phyloP scores from a whole-genome alignment of 164 flowering plant species.

The Liquidambar formosana region DNA sequence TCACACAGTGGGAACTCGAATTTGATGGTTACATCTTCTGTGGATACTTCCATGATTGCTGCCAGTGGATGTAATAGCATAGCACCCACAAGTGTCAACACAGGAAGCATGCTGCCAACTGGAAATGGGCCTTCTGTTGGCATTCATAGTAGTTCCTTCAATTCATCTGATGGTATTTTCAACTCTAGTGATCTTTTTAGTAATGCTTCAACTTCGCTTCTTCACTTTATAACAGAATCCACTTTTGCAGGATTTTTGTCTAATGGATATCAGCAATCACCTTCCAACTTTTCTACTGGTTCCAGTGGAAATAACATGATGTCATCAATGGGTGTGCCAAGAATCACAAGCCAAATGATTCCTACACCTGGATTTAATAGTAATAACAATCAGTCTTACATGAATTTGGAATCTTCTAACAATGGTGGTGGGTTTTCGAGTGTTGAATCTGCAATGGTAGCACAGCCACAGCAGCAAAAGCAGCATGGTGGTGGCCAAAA shows the following conservation, averaged over 20 bases:
- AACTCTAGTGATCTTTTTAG: not conserved
- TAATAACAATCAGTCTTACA: slow-evolving; percentile 41
- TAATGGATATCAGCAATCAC: slow-evolving; percentile 78
- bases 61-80: slow-evolving; percentile 32
- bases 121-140: slow-evolving; percentile 41
- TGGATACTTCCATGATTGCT: slow-evolving; percentile 48
- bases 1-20: slow-evolving; percentile 57
- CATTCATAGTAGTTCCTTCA: slow-evolving; percentile 51
- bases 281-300: slow-evolving; percentile 43
- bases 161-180: slow-evolving; percentile 58
- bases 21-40: slow-evolving; percentile 50
- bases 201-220: not conserved
- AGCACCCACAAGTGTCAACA: slow-evolving; percentile 42
- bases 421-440: slow-evolving; percentile 56
- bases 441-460: slow-evolving; percentile 55
- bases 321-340: slow-evolving; percentile 55
- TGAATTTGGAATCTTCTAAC: slow-evolving; percentile 57
- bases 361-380: slow-evolving; percentile 88
- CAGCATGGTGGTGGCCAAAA: slow-evolving; percentile 68
- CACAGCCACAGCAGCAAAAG: slow-evolving; percentile 67
- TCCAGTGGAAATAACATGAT: slow-evolving; percentile 56
- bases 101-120: slow-evolving; percentile 53
- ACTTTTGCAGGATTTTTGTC: slow-evolving; percentile 56
- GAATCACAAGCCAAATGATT: slow-evolving; percentile 82
- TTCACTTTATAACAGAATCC: slow-evolving; percentile 2